Conservation (phyloP, 345 rosid species). For the Trapa incisa region DNA sequence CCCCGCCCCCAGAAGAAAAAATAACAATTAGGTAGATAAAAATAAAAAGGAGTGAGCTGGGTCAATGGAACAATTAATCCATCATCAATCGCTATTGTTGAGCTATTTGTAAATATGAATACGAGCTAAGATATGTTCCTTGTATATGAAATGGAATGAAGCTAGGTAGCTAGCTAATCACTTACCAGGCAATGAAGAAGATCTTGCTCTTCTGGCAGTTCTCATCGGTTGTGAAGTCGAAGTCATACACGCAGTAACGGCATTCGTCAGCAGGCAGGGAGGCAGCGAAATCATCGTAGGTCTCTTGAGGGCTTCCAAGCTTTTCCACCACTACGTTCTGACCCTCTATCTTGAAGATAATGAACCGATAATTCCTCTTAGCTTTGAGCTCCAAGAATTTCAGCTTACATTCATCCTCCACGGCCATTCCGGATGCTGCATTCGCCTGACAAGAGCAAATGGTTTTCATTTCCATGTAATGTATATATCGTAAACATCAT, state of each 20-base stretch:
- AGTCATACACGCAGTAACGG: slow-evolving; percentile 86
- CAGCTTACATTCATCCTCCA: slow-evolving; percentile 78
- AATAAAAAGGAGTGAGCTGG: neutral
- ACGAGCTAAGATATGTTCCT: neutral
- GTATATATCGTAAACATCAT: no score
- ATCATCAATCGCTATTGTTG: no score
- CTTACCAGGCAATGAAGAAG: slow-evolving; percentile 91
- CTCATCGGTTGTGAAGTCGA: slow-evolving; percentile 70
- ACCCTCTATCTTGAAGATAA: slow-evolving; percentile 67
- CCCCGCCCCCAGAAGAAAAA: neutral
- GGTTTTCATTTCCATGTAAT: neutral
- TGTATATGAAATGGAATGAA: neutral
- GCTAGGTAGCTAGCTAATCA: no score
- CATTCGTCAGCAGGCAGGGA: slow-evolving; percentile 80
- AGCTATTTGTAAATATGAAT: no score
- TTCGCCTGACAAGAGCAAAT: slow-evolving; percentile 39
- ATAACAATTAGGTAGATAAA: no score
- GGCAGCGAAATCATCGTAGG: slow-evolving; percentile 61
- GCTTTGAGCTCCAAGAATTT: slow-evolving; percentile 77
- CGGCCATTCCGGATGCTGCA: slow-evolving; percentile 93
- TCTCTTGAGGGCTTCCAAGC: slow-evolving; percentile 52
- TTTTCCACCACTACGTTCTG: slow-evolving; percentile 83
- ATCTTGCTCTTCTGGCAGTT: slow-evolving; percentile 98
- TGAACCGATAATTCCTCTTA: slow-evolving; percentile 72
- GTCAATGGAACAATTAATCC: neutral